These are phyloP conservation scores for Fusarium scirpi DNA, from an alignment of 2,329 filamentous ascomycete species.

Conservation along the genomic window DNA sequence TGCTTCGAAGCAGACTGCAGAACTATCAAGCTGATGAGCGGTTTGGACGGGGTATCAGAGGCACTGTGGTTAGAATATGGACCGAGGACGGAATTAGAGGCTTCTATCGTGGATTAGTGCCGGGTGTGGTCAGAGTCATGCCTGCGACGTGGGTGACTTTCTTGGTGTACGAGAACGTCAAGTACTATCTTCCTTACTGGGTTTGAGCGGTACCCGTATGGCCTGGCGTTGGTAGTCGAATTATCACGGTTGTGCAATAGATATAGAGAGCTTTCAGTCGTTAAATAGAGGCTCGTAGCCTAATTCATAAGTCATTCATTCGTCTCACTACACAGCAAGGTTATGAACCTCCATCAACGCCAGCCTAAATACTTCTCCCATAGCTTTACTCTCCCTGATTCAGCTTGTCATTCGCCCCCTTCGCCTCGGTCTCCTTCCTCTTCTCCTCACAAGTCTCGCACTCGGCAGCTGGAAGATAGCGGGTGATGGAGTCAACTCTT, in stretches of 20 bases:
- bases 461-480: conserved; percentile 25
- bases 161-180: conserved; percentile 94
- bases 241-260: conserved; percentile 3
- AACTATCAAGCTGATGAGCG: conserved; percentile 83
- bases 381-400: background rate
- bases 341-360: background rate
- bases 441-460: conserved; percentile 31
- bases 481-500: background rate
- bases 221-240: conserved; percentile 2
- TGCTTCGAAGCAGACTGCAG: conserved; percentile 88
- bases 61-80: conserved; percentile 81
- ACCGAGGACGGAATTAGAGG: conserved; percentile 81
- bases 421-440: conserved; percentile 8
- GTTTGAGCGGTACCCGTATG: conserved; percentile 19
- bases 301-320: background rate
- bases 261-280: background rate
- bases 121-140: conserved; percentile 89
- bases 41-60: conserved; percentile 77
- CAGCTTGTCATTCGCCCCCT: background rate
- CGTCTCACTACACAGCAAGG: background rate
- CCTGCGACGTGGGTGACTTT: conserved; percentile 98
- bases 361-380: background rate
- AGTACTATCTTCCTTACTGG: conserved; percentile 72
- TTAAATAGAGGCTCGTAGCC: background rate
- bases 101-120: conserved; percentile 92